A percentile compares a stretch with the other conserved stretches of the same genome.
These are phyloP conservation scores for Neocucurbitaria cava DNA, from an alignment of 2,329 filamentous ascomycete genomes.

Conservation along the genomic window DNA sequence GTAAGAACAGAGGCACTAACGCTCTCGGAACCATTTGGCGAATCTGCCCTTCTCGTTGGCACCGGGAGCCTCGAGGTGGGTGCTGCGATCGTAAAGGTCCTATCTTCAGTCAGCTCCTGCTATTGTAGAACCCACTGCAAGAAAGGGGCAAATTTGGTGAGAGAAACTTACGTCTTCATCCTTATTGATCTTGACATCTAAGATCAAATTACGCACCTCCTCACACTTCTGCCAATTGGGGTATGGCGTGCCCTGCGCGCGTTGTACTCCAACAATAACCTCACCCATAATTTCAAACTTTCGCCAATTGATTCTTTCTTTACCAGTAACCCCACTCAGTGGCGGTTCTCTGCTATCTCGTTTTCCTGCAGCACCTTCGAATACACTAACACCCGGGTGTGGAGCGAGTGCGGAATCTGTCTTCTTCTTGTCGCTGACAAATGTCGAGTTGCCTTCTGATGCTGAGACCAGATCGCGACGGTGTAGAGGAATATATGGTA, in stretches of 20 bases:
- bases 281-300: slow-evolving; percentile 98
- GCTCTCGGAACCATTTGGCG: slow-evolving; percentile 56
- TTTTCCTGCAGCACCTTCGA: slow-evolving; percentile 35
- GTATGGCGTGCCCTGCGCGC: slow-evolving; percentile 86
- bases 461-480: slow-evolving; percentile 89
- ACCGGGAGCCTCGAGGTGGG: slow-evolving; percentile 59
- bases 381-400: slow-evolving; percentile 46
- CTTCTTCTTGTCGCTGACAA: slow-evolving; percentile 65
- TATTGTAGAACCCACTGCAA: background rate
- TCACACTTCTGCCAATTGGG: slow-evolving; percentile 74
- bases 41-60: slow-evolving; percentile 54
- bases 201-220: slow-evolving; percentile 73
- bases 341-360: slow-evolving; percentile 52
- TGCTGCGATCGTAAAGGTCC: slow-evolving; percentile 67
- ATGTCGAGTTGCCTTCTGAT: slow-evolving; percentile 90
- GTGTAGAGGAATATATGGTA: slow-evolving; percentile 91
- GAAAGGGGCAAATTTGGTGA: background rate
- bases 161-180: slow-evolving; percentile 79
- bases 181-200: slow-evolving; percentile 80
- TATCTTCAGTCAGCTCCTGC: slow-evolving; percentile 35
- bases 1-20: slow-evolving; percentile 45
- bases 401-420: slow-evolving; percentile 36
- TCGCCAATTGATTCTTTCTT: slow-evolving; percentile 89
- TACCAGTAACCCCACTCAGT: slow-evolving; percentile 44
- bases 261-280: slow-evolving; percentile 87